Percentiles rank a stretch among this genome's conserved stretches.
Evolutionary conservation across 805 yeast genomes (phyloP).

Genomic region (Metschnikowia peoriensis): DNA sequence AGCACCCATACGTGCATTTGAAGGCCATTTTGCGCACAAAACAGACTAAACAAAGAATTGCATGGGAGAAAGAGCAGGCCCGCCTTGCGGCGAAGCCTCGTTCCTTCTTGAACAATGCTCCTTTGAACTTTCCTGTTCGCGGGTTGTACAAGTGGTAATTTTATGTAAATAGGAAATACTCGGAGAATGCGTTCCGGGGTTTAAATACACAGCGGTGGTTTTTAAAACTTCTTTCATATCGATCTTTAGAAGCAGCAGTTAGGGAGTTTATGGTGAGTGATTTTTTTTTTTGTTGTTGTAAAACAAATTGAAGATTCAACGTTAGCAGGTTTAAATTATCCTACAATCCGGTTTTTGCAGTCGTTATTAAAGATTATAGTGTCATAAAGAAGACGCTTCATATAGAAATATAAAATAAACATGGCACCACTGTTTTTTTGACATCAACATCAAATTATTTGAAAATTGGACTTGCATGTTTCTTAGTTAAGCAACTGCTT

Average conservation of each 20-base stretch:
- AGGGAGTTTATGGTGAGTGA: too few relatives aligned
- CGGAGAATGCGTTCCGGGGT: not conserved
- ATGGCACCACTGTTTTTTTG: not conserved
- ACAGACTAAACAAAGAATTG: slow-evolving; percentile 59
- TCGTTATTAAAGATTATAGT: too few relatives aligned
- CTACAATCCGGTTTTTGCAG: too few relatives aligned
- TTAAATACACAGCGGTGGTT: not conserved
- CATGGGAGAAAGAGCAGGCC: slow-evolving; percentile 55
- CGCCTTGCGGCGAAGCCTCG: slow-evolving; percentile 52
- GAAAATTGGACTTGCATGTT: too few relatives aligned
- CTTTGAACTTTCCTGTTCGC: slow-evolving; percentile 41
- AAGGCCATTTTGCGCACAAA: slow-evolving; percentile 71
- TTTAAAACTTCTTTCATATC: too few relatives aligned
- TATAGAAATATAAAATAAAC: too few relatives aligned
- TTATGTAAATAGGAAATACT: slow-evolving; percentile 1
- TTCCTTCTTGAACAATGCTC: slow-evolving; percentile 44
- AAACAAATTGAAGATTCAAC: too few relatives aligned
- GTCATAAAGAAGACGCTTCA: too few relatives aligned
- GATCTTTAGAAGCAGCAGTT: not conserved
- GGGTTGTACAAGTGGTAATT: slow-evolving; percentile 42
- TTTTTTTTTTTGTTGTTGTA: too few relatives aligned
- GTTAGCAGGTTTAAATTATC: too few relatives aligned
- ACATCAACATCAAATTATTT: not conserved
- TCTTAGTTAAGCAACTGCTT: too few relatives aligned
- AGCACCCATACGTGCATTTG: slow-evolving; percentile 76